phyloP scores from a whole-genome alignment of 192 early-diverging fungal species.

The Podila minutissima region DNA sequence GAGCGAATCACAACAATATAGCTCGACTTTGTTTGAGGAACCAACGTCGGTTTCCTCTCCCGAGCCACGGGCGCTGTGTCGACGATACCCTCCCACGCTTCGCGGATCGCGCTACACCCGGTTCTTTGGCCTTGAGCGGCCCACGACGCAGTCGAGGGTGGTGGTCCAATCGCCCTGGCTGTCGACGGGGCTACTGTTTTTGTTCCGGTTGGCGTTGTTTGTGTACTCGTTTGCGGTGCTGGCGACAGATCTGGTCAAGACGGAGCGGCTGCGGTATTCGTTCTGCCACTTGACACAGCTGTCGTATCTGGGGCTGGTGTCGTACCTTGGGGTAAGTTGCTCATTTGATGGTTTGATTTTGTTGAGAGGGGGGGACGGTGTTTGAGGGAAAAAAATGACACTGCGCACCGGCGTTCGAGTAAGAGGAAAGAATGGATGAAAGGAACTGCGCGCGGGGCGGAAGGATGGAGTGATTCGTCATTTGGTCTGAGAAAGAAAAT shows the following conservation, averaged over 20 bases:
- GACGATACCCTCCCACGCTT: conserved; percentile 16
- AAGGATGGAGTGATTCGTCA: not conserved
- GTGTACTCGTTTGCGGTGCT: conserved; percentile 19
- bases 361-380: not conserved
- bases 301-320: conserved; percentile 34
- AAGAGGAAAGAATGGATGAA: too few relatives aligned
- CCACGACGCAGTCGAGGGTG: conserved; percentile 9
- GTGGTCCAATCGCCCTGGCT: conserved; percentile 35
- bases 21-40: too few relatives aligned
- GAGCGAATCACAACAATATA: too few relatives aligned
- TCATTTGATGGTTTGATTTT: not conserved
- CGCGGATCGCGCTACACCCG: conserved; percentile 27
- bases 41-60: too few relatives aligned
- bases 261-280: conserved; percentile 22
- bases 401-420: too few relatives aligned
- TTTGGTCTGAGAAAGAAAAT: not conserved
- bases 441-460: not conserved
- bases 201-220: conserved; percentile 12
- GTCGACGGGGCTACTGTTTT: conserved; percentile 11
- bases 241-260: conserved; percentile 20
- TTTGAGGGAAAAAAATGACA: too few relatives aligned
- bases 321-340: conserved; percentile 46
- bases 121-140: conserved; percentile 20
- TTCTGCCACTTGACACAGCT: conserved; percentile 51
- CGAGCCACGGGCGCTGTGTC: not conserved